Evolutionary conservation across 805 yeast species (phyloP).

Genomic region (Candida ipomoeae): DNA sequence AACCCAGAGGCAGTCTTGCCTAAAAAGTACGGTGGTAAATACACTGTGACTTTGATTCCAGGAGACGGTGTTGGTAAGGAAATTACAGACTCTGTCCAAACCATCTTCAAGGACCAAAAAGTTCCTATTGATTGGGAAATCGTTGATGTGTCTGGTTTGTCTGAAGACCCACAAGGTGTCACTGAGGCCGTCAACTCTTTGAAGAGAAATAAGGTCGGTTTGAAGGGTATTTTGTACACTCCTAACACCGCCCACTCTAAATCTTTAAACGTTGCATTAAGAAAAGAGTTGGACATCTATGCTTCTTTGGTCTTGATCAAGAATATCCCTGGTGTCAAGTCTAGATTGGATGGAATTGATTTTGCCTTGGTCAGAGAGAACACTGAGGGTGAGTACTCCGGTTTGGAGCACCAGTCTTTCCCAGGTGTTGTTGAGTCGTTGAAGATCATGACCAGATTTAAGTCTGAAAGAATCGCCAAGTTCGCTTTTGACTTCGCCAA

Average conservation of each 20-base stretch:
- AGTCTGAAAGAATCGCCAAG: constrained; percentile 95
- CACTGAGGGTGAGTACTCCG: constrained; percentile 98
- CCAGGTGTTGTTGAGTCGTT: constrained; percentile 97
- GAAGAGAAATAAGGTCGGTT: constrained; percentile 94
- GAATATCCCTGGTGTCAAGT: constrained; percentile 89
- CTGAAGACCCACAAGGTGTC: constrained; percentile 50
- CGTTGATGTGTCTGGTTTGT: constrained; percentile 38
- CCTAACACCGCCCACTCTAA: constrained; percentile 74
- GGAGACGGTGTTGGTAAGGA: constrained; percentile 99
- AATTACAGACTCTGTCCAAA: constrained; percentile 88
- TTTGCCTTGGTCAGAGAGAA: constrained; percentile 95
- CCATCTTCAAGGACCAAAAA: constrained; percentile 79
- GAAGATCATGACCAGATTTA: constrained; percentile 89
- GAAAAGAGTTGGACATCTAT: constrained; percentile 93
- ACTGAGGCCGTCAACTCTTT: constrained; percentile 84
- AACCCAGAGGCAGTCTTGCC: constrained; percentile 66
- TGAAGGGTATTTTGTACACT: constrained; percentile 93
- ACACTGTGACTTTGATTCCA: constrained; percentile 90
- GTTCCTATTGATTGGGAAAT: constrained; percentile 93
- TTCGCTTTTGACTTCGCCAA: constrained; percentile 95
- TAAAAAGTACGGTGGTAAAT: constrained; percentile 91
- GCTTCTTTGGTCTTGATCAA: constrained; percentile 94
- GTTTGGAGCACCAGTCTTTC: constrained; percentile 94
- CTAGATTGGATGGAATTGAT: constrained; percentile 85
- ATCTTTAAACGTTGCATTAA: constrained; percentile 90